phyloP scores from a whole-genome alignment of 208 protist genomes.

The Leishmania arabica region DNA sequence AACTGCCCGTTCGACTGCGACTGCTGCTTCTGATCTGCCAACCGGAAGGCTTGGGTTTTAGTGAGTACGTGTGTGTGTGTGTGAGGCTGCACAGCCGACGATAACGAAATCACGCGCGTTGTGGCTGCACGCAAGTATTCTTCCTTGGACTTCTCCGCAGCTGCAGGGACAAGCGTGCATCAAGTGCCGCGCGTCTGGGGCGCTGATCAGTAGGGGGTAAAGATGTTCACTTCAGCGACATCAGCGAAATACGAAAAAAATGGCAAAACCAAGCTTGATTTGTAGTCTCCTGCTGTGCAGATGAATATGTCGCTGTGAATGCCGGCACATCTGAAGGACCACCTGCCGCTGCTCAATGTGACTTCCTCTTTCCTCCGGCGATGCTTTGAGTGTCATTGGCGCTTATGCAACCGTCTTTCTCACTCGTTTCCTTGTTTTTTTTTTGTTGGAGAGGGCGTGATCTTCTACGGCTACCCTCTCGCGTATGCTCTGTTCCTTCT shows the following conservation, averaged over 20 bases:
- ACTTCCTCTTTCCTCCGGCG: neutral
- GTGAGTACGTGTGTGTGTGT: neutral
- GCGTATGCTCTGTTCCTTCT: neutral
- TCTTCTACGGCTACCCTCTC: neutral
- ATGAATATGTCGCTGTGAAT: neutral
- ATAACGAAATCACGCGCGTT: neutral
- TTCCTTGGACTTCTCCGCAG: neutral
- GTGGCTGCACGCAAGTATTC: too few relatives aligned
- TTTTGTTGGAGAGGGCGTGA: neutral
- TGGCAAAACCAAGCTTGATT: neutral
- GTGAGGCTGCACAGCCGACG: neutral
- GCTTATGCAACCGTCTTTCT: neutral
- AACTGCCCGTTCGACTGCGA: constrained; percentile 93
- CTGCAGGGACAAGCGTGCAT: neutral
- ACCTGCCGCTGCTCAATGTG: neutral
- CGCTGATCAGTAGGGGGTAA: too few relatives aligned
- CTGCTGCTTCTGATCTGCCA: constrained; percentile 78
- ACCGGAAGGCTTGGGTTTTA: neutral
- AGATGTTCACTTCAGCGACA: neutral
- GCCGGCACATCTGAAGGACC: neutral
- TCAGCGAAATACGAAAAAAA: neutral
- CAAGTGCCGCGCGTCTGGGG: neutral
- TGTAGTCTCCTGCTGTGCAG: neutral
- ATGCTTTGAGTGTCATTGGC: neutral
- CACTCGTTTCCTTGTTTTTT: neutral